Evolutionary conservation across 2,329 filamentous ascomycete species (phyloP).

Genomic region (Malbranchea zuffiana): DNA sequence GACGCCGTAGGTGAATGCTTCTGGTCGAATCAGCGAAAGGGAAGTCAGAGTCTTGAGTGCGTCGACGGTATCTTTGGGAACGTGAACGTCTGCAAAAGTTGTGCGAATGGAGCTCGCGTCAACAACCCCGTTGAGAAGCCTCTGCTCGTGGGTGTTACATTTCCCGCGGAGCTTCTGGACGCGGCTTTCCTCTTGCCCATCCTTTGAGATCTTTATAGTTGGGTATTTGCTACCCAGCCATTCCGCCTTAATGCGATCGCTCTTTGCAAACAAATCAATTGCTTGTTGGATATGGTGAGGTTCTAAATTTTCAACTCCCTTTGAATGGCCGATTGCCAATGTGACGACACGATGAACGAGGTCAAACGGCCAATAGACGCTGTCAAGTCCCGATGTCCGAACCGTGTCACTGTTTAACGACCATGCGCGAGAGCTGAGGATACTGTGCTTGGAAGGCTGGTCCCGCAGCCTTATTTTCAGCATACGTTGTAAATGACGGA

Average conservation of each 20-base stretch:
- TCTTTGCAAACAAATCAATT: conserved; percentile 32
- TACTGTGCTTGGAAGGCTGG: conserved; percentile 22
- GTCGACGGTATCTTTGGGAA: conserved; percentile 68
- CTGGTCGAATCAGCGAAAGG: conserved; percentile 72
- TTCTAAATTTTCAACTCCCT: conserved; percentile 31
- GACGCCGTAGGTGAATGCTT: conserved; percentile 94
- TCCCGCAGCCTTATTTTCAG: conserved; percentile 35
- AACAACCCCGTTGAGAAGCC: conserved; percentile 69
- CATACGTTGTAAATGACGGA: conserved; percentile 55
- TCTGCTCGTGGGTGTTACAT: conserved; percentile 69
- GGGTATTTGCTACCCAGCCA: conserved; percentile 27
- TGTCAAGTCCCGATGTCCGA: conserved; percentile 33
- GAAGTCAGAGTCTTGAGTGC: conserved; percentile 82
- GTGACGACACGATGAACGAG: conserved; percentile 51
- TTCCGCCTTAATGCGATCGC: conserved; percentile 29
- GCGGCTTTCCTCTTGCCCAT: conserved; percentile 29
- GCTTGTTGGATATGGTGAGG: conserved; percentile 29
- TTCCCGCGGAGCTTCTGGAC: conserved; percentile 44
- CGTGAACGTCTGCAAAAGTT: conserved; percentile 80
- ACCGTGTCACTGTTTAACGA: conserved; percentile 20
- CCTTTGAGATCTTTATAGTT: conserved; percentile 23
- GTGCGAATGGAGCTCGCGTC: conserved; percentile 72
- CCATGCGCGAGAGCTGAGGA: conserved; percentile 25
- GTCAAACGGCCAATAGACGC: conserved; percentile 48
- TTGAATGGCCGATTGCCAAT: conserved; percentile 41